A percentile compares a stretch with the other conserved stretches of the same genome.
Evolutionary conservation across 1,284 basidiomycete genomes (phyloP).

Genomic region (Ustilago curta): DNA sequence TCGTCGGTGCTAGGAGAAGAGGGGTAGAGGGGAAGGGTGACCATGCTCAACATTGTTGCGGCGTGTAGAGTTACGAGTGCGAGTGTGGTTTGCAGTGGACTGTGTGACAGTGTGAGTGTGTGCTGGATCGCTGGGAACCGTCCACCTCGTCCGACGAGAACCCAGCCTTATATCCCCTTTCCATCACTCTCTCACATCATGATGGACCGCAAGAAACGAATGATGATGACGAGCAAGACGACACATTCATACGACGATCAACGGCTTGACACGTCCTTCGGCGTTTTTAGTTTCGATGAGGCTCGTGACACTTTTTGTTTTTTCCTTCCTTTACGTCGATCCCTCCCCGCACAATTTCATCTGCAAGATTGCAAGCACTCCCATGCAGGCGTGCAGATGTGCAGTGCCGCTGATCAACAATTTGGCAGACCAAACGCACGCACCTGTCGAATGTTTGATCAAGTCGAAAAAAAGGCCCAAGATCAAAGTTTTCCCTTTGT

Average conservation of each 20-base stretch:
- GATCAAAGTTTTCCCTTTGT: conserved; percentile 17
- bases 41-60: conserved; percentile 5
- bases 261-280: not conserved
- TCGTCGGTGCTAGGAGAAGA: not conserved
- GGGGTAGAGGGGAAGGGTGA: conserved; percentile 19
- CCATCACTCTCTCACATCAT: not conserved
- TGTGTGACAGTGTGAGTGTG: not conserved
- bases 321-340: not conserved
- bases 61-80: not conserved
- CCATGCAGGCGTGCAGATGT: conserved; percentile 10
- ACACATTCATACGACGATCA: conserved; percentile 3
- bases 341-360: not conserved
- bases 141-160: not conserved
- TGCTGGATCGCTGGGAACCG: not conserved
- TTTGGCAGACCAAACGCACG: conserved; percentile 3
- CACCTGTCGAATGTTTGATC: conserved; percentile 4
- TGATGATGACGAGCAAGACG: conserved; percentile 17
- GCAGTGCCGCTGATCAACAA: conserved; percentile 7
- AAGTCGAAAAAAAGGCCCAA: not conserved
- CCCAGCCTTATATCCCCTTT: conserved; percentile 16
- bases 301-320: not conserved
- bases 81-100: not conserved
- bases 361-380: not conserved
- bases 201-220: no score
- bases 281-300: not conserved